Percentiles rank a stretch among this genome's conserved stretches.
These are phyloP conservation scores for Penicillium crustosum DNA, from an alignment of 2,329 filamentous ascomycete species.

Conservation along the genomic window DNA sequence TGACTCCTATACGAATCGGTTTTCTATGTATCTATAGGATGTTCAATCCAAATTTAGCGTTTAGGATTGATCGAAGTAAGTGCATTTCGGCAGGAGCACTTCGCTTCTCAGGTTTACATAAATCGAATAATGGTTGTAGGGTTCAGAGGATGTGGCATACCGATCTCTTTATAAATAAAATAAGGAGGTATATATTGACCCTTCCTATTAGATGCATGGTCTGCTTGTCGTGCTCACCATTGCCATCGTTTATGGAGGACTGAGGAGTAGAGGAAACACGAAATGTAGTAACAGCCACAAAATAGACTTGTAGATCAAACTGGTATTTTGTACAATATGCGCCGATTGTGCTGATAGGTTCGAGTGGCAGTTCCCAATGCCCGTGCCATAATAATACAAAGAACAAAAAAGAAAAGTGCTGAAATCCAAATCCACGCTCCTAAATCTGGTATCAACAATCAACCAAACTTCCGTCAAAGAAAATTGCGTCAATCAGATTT, in stretches of 20 bases:
- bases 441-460: slow-evolving; percentile 11
- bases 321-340: slow-evolving; percentile 31
- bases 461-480: not conserved
- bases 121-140: not conserved
- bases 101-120: not conserved
- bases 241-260: not conserved
- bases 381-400: slow-evolving; percentile 32
- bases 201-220: not conserved
- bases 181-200: not conserved
- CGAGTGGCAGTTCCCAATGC: slow-evolving; percentile 22
- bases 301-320: slow-evolving; percentile 15
- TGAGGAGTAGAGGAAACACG: not conserved
- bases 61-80: not conserved
- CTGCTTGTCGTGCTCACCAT: not conserved
- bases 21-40: not conserved
- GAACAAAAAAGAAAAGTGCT: slow-evolving; percentile 21
- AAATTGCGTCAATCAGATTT: slow-evolving; percentile 18
- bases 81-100: not conserved
- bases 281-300: not conserved
- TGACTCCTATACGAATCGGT: not conserved
- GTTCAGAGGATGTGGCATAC: not conserved
- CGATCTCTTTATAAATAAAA: not conserved
- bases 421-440: slow-evolving; percentile 13
- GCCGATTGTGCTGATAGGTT: slow-evolving; percentile 34
- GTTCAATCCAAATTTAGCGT: not conserved